These are phyloP conservation scores for Eucalyptus marginata DNA, from an alignment of 345 rosid genomes.

Conservation along the genomic window DNA sequence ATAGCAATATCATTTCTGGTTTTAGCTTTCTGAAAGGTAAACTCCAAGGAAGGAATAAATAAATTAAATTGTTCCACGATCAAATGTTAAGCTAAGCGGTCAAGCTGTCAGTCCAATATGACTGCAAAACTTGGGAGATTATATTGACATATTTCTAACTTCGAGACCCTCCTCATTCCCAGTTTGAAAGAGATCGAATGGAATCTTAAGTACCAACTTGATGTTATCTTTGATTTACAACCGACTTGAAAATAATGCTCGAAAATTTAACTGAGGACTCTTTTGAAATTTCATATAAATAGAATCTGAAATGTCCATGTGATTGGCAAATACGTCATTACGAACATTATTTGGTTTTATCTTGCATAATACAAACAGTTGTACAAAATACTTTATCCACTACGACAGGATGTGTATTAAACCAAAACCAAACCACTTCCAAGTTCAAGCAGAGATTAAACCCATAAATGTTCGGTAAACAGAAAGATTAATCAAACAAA, in stretches of 20 bases:
- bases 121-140: background rate
- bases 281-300: background rate
- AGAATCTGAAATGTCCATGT: background rate
- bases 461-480: background rate
- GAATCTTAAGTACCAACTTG: background rate
- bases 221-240: background rate
- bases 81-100: background rate
- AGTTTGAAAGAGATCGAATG: background rate
- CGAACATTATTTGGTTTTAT: background rate
- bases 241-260: background rate
- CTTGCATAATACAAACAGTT: background rate
- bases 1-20: background rate
- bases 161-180: background rate
- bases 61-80: too few relatives aligned
- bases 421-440: background rate
- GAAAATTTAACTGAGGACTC: background rate
- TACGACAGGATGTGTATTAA: conserved; percentile 1
- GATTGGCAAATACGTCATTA: background rate
- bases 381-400: background rate
- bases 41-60: too few relatives aligned
- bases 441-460: background rate
- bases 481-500: background rate
- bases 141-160: background rate
- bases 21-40: too few relatives aligned
- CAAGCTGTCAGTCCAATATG: background rate